phyloP scores from a whole-genome alignment of 306 rosid species.

The Gleditsia sinensis region DNA sequence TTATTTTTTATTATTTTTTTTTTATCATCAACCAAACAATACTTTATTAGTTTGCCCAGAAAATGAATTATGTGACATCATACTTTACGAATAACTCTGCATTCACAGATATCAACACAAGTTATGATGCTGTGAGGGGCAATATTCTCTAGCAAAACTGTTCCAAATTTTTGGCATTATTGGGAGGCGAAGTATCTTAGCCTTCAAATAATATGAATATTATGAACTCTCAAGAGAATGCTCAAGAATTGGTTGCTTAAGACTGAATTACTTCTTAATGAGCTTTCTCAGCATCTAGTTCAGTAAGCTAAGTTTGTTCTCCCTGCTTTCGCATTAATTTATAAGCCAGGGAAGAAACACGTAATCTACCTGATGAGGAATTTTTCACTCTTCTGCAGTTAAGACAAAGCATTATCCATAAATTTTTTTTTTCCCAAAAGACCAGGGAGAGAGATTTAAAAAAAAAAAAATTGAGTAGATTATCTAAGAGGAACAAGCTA shows the following conservation, averaged over 20 bases:
- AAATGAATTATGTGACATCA: not conserved
- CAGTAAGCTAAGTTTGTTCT: constrained; percentile 53
- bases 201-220: not conserved
- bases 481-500: not conserved
- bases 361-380: not conserved
- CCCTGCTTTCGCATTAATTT: constrained; percentile 55
- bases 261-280: constrained; percentile 52
- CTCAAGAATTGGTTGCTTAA: constrained; percentile 38
- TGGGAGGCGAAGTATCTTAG: not conserved
- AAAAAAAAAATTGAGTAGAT: not conserved
- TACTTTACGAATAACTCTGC: not conserved
- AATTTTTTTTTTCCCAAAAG: not conserved
- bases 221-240: not conserved
- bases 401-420: no score
- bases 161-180: not conserved
- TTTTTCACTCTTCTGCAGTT: not conserved
- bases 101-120: not conserved
- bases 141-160: not conserved
- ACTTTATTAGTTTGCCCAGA: no score
- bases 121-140: not conserved
- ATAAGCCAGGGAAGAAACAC: constrained; percentile 47
- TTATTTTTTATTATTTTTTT: no score
- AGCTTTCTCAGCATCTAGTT: constrained; percentile 55
- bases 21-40: no score
- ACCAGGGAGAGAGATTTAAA: not conserved